Base-by-base conservation (phyloP, 2,329 filamentous ascomycete species). In the Magnaporthiopsis incrustans region DNA sequence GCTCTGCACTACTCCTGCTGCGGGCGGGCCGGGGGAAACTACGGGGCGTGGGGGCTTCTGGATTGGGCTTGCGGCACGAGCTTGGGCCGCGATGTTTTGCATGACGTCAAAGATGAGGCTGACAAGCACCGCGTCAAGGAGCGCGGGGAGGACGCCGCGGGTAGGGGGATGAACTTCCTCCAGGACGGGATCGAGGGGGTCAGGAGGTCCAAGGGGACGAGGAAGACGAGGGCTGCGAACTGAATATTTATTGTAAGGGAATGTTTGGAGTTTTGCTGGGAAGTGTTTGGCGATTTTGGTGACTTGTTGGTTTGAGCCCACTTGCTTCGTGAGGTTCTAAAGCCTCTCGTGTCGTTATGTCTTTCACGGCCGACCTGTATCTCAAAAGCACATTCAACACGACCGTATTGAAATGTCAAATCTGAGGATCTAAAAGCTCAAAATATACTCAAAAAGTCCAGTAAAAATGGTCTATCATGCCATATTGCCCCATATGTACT, bases 51-150 rank as follows among this genome's bases (percentile, higher is more conserved):
- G 78, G 87, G 87, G 0, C 67, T 89, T 2, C 66, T 89, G 66
- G 87, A 90, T 71, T 88, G 85, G 82, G 68, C 79, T 1, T 78
- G 82, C 66, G 87, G 81, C 33, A 89, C 83, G 14, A 80, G 79
- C 63, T 71, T 81, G 7, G 82, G 83, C 0, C 77, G 79, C 18
- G 79, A 85, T 69, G 78, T 85, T 4, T 73, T 82, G 25, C 79
- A 82, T 61, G 82, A 87, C 70, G 69, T 85, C 26, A 79, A 78
- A 62, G 79, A 79, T 27, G 85, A 87, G 71, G 82, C 82, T 6
- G 80, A 83, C 50, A 86, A 85, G 73, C 83, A 84, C 69, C 72
- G 79, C 32, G 73, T 85, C 18, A 78, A 80, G 69, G 79, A 78
- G 64, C 70, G 75, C 22, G 73, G 76, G 14, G 71, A 72, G 1